Percentiles rank a stretch among this genome's conserved stretches.
Evolutionary conservation across 139 green algal genomes (phyloP).

Genomic region (Auxenochlorella protothecoides): DNA sequence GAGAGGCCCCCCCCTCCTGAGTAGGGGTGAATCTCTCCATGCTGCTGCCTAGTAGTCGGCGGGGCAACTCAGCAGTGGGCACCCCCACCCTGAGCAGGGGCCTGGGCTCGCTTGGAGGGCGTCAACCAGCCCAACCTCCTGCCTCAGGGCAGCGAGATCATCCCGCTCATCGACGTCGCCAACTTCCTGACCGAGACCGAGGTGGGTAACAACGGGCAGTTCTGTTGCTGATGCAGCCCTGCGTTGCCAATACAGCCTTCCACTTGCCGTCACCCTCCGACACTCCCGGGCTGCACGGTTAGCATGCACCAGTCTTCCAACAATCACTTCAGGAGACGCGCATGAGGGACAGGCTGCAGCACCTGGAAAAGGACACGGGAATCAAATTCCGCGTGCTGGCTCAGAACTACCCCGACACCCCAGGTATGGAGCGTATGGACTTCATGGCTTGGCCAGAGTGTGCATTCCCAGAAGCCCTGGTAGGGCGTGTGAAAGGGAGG

Average conservation of each 20-base stretch:
- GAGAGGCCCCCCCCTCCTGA: too few species aligned
- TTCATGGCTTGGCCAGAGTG: neutral
- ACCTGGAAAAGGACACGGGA: slow-evolving; percentile 81
- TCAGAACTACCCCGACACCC: slow-evolving; percentile 96
- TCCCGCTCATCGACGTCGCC: slow-evolving; percentile 86
- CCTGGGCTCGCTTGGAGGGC: slow-evolving; percentile 63
- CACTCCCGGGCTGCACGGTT: neutral
- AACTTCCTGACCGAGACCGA: slow-evolving; percentile 78
- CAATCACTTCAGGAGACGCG: slow-evolving; percentile 48
- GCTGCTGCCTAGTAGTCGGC: too few species aligned
- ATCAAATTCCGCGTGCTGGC: slow-evolving; percentile 88
- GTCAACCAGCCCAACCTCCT: slow-evolving; percentile 97
- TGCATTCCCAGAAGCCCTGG: neutral
- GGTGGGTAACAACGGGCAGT: slow-evolving; percentile 28
- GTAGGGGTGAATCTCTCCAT: too few species aligned
- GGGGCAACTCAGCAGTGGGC: too few species aligned
- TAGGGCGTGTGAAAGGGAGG: neutral
- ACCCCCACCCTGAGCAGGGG: neutral
- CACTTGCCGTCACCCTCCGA: neutral
- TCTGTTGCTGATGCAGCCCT: neutral
- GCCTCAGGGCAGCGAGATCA: slow-evolving; percentile 48
- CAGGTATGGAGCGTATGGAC: slow-evolving; percentile 27
- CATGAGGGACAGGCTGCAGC: slow-evolving; percentile 49
- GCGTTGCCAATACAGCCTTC: neutral
- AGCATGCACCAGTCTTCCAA: neutral